Evolutionary conservation across 306 rosid genomes (phyloP), one percentile per base, ranked within the genome.

Genomic region (Benincasa hispida): DNA sequence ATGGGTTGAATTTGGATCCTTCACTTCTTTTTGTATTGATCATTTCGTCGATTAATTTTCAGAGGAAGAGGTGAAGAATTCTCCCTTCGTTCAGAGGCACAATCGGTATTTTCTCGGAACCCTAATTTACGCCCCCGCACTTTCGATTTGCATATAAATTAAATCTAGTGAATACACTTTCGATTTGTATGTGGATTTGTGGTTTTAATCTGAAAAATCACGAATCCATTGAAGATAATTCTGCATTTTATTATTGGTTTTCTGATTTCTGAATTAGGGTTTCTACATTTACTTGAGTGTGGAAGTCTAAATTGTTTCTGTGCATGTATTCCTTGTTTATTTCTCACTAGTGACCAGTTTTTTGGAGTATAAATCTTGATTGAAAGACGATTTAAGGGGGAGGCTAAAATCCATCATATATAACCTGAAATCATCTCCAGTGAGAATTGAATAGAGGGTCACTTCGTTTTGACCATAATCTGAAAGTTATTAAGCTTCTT

Each of bases 61-160:
- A 93, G 98, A 93, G 90, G 98, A 93, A 84, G 97, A 89, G 39
- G 96, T 91, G 28, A 89, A 88, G 81, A 86, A 89, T 18, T 93
- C 97, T 0, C 77, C 87, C 28, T 93, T 89, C 77, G 90, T 87
- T 65, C 86, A 93, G 88, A 81, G 76, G 82, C 97, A 89, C 84
- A 89, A 83, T 75, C 87, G 82, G 98, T 91, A 84, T n/a, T 35
- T 21, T 54, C 22, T 24, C 22, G 21, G 24, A 75, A 75, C 65
- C 67, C 66, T 58, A 54, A 34, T 39, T 21, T 54, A 11, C 21
- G n/a, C 13, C 5, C 10, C 13, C 22, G 14, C 54, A n/a, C 28
- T 9, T 68, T 42, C 1, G 28, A 15, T 68, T 67, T 39, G 37
- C 21, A 6, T 45, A 45, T 8, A 7, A 13, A 67, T 67, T 22